Conservation (phyloP, 108 stramenopile species). For the Phaeodactylum tricornutum region DNA sequence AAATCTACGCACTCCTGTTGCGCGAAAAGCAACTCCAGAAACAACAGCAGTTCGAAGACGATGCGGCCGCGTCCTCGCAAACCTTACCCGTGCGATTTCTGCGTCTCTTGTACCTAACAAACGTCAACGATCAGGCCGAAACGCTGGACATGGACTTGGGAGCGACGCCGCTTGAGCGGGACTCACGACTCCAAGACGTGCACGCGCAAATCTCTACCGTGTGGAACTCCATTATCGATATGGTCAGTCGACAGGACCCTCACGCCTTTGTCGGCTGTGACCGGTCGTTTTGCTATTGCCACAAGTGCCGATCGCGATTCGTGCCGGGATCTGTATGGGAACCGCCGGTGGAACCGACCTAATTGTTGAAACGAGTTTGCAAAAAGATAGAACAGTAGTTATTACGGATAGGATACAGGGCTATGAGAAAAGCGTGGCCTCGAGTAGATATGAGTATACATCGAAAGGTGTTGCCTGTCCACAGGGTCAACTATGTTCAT, state of each 20-base stretch:
- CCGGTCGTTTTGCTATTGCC: constrained; percentile 78
- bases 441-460: background rate
- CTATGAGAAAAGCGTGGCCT: background rate
- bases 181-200: constrained; percentile 36
- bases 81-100: constrained; percentile 41
- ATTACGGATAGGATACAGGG: background rate
- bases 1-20: constrained; percentile 71
- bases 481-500: too few species aligned
- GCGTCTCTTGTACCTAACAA: constrained; percentile 64
- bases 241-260: constrained; percentile 60
- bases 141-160: constrained; percentile 57
- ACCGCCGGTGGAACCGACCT: constrained; percentile 8
- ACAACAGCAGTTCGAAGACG: background rate
- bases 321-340: constrained; percentile 53
- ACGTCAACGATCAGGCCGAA: constrained; percentile 41
- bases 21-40: constrained; percentile 36
- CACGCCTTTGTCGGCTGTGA: constrained; percentile 64
- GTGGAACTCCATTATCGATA: constrained; percentile 31
- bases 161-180: constrained; percentile 40
- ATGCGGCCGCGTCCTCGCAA: constrained; percentile 10
- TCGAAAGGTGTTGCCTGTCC: background rate
- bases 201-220: constrained; percentile 33
- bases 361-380: background rate
- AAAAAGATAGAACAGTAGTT: background rate
- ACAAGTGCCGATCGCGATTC: constrained; percentile 53